Base-by-base conservation (phyloP, 2,329 filamentous ascomycete genomes). In the Claviceps sp. region DNA sequence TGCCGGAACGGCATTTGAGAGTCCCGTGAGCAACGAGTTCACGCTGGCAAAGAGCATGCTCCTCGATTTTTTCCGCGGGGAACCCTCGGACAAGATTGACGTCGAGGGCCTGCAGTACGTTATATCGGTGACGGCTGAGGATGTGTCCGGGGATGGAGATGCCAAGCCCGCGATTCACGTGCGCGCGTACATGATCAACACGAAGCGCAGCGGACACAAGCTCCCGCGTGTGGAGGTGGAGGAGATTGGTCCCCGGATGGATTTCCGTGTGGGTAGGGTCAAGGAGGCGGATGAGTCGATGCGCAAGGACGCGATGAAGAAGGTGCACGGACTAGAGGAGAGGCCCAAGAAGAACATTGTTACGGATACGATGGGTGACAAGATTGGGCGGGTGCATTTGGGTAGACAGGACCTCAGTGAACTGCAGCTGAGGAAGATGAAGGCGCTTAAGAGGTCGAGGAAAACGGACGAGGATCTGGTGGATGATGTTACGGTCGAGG, bases 341-440 rank as follows among this genome's bases (percentile, higher is more conserved):
- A 75, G 77, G 70, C 84, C 85, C 55, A 97, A 95, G 85, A 98
- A 98, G 85, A 98, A 98, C 69, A 85, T 98, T 60, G 80, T 82
- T 51, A 94, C 86, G 52, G 90, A 97, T 67, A 70, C 83, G 44
- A 88, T 98, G 72, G 93, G 93, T 66, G 93, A 98, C 71, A 97
- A 97, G 83, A 77, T 97, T 57, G 93, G 91, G 56, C 83, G 89
- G 60, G 86, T 98, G 56, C 93, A 98, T 68, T 70, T 95, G 54
- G 88, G 86, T 63, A 88, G 85, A 73, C 89, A 96, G 71, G 89
- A 98, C 71, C 77, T 98, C 53, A 77, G 75, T 64, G 79, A 85
- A 61, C 69, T 98, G 68, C 93, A 98, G 75, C 94, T 90, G 50
- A 83, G 93, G 64, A 98, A 98, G 81, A 97, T 98, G 90, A 98